These are phyloP conservation scores for Colletotrichum orbiculare DNA, from an alignment of 2,329 filamentous ascomycete genomes.

Conservation along the genomic window DNA sequence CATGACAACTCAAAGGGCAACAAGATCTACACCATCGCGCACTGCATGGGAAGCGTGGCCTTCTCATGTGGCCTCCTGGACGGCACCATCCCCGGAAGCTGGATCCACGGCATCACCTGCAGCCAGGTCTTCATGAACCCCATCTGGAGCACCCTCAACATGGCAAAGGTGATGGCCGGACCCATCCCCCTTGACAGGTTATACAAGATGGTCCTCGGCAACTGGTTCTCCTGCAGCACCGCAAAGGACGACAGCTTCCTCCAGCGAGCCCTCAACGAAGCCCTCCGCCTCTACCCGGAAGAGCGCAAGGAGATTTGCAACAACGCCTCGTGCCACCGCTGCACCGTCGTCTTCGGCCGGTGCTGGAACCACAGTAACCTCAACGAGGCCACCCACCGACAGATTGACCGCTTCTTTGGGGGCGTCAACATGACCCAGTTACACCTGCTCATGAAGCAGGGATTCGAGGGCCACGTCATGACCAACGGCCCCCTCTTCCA, in stretches of 20 bases:
- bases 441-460: slow-evolving; percentile 67
- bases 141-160: slow-evolving; percentile 66
- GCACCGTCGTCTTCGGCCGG: slow-evolving; percentile 69
- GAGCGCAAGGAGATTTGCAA: slow-evolving; percentile 67
- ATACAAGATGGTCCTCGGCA: slow-evolving; percentile 60
- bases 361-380: slow-evolving; percentile 74
- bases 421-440: slow-evolving; percentile 71
- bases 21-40: slow-evolving; percentile 67
- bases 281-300: slow-evolving; percentile 68
- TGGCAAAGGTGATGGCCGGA: slow-evolving; percentile 62
- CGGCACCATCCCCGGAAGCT: slow-evolving; percentile 66
- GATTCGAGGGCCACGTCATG: slow-evolving; percentile 61
- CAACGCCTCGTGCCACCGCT: slow-evolving; percentile 70
- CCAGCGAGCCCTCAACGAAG: slow-evolving; percentile 65
- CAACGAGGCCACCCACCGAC: slow-evolving; percentile 72
- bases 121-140: slow-evolving; percentile 74
- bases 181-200: slow-evolving; percentile 61
- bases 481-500: slow-evolving; percentile 60
- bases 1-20: slow-evolving; percentile 41
- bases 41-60: slow-evolving; percentile 73
- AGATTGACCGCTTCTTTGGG: slow-evolving; percentile 71
- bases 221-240: slow-evolving; percentile 66
- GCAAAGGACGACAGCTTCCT: slow-evolving; percentile 57
- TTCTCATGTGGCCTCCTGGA: slow-evolving; percentile 69
- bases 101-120: slow-evolving; percentile 68